Conservation (phyloP, 805 yeast genomes). For the Candida endomychidarum region DNA sequence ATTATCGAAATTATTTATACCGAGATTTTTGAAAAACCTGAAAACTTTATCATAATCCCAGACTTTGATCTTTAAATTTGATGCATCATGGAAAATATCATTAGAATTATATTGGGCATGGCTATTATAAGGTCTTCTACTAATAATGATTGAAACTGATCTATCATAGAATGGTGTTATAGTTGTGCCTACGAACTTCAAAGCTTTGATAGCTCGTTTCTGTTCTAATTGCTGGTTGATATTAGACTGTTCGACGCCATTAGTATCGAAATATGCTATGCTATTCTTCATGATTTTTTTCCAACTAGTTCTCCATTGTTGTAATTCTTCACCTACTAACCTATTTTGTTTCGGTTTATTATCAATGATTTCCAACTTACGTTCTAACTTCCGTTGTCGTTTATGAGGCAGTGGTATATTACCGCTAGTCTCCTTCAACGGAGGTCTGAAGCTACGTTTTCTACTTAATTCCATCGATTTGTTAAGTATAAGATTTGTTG, state of each 20-base stretch:
- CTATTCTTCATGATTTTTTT: constrained; percentile 57
- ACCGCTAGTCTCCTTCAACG: constrained; percentile 41
- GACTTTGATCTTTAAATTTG: constrained; percentile 63
- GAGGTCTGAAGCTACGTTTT: constrained; percentile 19
- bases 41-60: constrained; percentile 88
- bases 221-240: constrained; percentile 35
- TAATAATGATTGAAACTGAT: constrained; percentile 71
- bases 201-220: constrained; percentile 43
- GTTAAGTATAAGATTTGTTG: constrained; percentile 1
- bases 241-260: constrained; percentile 41
- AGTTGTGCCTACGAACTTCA: constrained; percentile 49
- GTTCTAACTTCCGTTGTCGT: constrained; percentile 10
- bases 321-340: constrained; percentile 46
- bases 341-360: constrained; percentile 20
- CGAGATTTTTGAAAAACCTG: constrained; percentile 69
- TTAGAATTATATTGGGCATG: constrained; percentile 42
- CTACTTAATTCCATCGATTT: constrained; percentile 11
- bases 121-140: constrained; percentile 54
- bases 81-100: constrained; percentile 70
- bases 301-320: constrained; percentile 68
- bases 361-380: not conserved
- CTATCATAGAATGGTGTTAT: constrained; percentile 51
- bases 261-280: constrained; percentile 61
- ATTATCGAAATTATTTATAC: constrained; percentile 31
- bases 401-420: constrained; percentile 39